Evolutionary conservation across 192 early-diverging fungal genomes (phyloP).

Genomic region (Coemansia sp.): DNA sequence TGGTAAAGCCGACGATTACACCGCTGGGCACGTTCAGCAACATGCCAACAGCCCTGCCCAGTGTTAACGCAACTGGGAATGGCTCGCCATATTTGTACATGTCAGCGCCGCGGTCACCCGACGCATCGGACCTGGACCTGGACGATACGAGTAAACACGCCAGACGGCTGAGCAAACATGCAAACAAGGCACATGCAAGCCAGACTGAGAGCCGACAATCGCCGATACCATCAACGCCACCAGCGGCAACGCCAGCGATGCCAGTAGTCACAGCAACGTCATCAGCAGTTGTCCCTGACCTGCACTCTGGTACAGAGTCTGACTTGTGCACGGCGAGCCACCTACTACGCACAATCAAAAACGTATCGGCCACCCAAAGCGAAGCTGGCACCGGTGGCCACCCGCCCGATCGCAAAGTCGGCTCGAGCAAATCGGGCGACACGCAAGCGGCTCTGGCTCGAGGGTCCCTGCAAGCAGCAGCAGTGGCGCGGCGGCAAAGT

Average conservation of each 20-base stretch:
- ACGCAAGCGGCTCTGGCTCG: too few species aligned
- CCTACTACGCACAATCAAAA: constrained; percentile 43
- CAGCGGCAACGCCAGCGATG: constrained; percentile 2
- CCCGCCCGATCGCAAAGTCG: not conserved
- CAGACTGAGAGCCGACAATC: not conserved
- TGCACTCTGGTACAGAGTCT: constrained; percentile 6
- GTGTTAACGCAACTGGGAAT: constrained; percentile 43
- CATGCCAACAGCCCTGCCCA: constrained; percentile 41
- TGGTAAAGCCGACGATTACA: constrained; percentile 37
- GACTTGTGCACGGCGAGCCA: constrained; percentile 34
- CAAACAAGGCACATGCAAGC: not conserved
- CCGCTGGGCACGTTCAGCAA: constrained; percentile 43
- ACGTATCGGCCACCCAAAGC: constrained; percentile 19
- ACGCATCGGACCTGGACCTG: constrained; percentile 44
- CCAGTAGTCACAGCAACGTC: not conserved
- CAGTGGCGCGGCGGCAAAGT: constrained; percentile 16
- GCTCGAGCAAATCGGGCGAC: not conserved
- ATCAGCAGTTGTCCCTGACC: not conserved
- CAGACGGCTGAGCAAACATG: not conserved
- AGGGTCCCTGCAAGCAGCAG: not conserved
- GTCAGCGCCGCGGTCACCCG: constrained; percentile 53
- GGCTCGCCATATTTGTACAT: constrained; percentile 53
- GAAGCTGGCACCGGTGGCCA: not conserved
- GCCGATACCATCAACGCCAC: not conserved
- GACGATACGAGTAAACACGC: not conserved